Conservation (phyloP, 768 basidiomycete genomes). For the Podaxis sp. region DNA sequence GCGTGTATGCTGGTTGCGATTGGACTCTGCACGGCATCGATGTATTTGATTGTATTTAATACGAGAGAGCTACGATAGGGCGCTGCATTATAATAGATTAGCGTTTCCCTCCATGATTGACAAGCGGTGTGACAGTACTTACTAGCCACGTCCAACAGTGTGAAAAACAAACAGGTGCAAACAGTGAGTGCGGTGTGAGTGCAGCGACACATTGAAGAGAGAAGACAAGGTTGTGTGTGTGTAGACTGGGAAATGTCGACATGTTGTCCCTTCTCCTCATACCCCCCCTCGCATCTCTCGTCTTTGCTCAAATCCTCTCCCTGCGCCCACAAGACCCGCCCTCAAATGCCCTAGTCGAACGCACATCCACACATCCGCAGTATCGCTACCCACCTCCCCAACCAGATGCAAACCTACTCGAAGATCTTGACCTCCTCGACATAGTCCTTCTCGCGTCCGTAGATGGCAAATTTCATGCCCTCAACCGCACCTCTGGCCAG, state of each 20-base stretch:
- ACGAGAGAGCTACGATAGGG: constrained; percentile 31
- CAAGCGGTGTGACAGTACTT: neutral
- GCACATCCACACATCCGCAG: neutral
- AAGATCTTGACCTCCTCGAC: constrained; percentile 69
- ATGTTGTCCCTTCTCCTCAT: constrained; percentile 9
- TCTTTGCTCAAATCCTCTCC: neutral
- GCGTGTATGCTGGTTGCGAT: constrained; percentile 43
- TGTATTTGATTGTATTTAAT: constrained; percentile 43
- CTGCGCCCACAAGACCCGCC: neutral
- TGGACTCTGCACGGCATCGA: constrained; percentile 38
- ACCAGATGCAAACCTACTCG: constrained; percentile 15
- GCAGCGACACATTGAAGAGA: neutral
- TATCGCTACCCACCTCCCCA: constrained; percentile 2
- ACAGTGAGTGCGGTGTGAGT: neutral
- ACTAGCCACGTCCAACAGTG: neutral
- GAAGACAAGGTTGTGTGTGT: neutral
- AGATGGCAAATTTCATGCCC: constrained; percentile 92
- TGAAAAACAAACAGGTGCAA: constrained; percentile 8
- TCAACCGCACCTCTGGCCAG: constrained; percentile 83
- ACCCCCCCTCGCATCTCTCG: neutral
- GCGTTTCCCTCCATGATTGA: neutral
- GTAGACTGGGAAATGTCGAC: neutral
- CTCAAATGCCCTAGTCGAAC: constrained; percentile 7
- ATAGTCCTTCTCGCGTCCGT: constrained; percentile 89
- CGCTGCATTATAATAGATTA: neutral